Conservation (phyloP, 2,329 filamentous ascomycete genomes). For the Lachnellula subtilissima region DNA sequence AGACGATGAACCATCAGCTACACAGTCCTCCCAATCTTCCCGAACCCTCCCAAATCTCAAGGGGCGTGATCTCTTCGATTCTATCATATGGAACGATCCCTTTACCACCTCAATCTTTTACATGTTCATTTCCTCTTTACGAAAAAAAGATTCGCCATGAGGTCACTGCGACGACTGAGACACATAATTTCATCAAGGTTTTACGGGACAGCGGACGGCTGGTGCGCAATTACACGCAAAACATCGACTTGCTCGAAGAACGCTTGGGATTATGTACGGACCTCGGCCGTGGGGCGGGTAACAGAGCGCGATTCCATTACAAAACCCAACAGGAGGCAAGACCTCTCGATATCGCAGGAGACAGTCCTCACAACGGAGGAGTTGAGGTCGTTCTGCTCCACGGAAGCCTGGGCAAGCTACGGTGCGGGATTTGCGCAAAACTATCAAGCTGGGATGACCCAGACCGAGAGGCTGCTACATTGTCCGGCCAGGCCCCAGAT, state of each 20-base stretch:
- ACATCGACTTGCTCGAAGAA: constrained; percentile 69
- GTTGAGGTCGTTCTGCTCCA: constrained; percentile 60
- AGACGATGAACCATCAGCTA: constrained; percentile 5
- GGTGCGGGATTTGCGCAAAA: constrained; percentile 58
- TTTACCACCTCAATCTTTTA: constrained; percentile 67
- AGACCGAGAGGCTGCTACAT: constrained; percentile 37
- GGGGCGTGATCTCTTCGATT: constrained; percentile 67
- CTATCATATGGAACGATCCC: constrained; percentile 64
- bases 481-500: constrained; percentile 61
- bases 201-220: constrained; percentile 63
- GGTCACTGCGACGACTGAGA: constrained; percentile 56
- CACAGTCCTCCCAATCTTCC: constrained; percentile 22
- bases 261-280: constrained; percentile 63
- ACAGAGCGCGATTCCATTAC: constrained; percentile 51
- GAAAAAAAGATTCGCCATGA: constrained; percentile 57
- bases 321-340: constrained; percentile 39
- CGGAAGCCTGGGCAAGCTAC: constrained; percentile 59
- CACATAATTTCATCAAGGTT: constrained; percentile 64
- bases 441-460: constrained; percentile 56
- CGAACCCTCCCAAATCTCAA: constrained; percentile 56
- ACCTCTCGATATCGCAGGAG: constrained; percentile 29
- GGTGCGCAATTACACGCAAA: constrained; percentile 69
- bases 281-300: constrained; percentile 57
- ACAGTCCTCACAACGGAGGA: constrained; percentile 23
- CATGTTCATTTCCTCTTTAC: constrained; percentile 63